phyloP scores from a whole-genome alignment of 2,329 filamentous ascomycete genomes.

The Penicillium hordei region DNA sequence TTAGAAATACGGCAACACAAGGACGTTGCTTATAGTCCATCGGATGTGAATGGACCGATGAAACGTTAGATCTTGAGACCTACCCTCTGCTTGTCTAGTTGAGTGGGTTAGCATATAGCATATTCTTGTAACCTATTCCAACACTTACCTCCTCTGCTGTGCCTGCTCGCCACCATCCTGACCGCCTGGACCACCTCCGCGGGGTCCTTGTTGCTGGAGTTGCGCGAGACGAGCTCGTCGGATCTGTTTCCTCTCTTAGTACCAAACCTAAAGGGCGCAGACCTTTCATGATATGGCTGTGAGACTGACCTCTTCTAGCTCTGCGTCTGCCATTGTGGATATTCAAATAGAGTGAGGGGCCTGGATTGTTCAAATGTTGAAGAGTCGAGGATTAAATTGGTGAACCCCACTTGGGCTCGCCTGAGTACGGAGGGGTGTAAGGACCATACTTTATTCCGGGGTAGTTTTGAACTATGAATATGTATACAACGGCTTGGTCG shows the following conservation, averaged over 20 bases:
- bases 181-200: slow-evolving; percentile 46
- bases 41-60: not conserved
- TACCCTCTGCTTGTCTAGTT: slow-evolving; percentile 37
- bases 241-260: slow-evolving; percentile 59
- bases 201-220: slow-evolving; percentile 69
- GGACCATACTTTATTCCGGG: not conserved
- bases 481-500: not conserved
- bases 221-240: slow-evolving; percentile 89
- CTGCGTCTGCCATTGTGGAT: slow-evolving; percentile 60
- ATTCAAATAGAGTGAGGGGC: not conserved
- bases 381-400: slow-evolving; percentile 16
- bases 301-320: slow-evolving; percentile 59
- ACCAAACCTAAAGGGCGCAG: not conserved
- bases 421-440: slow-evolving; percentile 18
- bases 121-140: not conserved
- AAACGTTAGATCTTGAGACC: slow-evolving; percentile 7
- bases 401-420: slow-evolving; percentile 23
- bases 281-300: slow-evolving; percentile 9
- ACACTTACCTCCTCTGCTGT: slow-evolving; percentile 63
- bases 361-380: not conserved
- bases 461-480: not conserved
- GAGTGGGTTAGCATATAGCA: not conserved
- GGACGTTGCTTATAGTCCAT: not conserved
- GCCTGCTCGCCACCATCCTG: slow-evolving; percentile 54
- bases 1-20: slow-evolving; percentile 1